Base-by-base conservation (phyloP, 1,284 basidiomycete genomes). In the Amylostereum areolatum region DNA sequence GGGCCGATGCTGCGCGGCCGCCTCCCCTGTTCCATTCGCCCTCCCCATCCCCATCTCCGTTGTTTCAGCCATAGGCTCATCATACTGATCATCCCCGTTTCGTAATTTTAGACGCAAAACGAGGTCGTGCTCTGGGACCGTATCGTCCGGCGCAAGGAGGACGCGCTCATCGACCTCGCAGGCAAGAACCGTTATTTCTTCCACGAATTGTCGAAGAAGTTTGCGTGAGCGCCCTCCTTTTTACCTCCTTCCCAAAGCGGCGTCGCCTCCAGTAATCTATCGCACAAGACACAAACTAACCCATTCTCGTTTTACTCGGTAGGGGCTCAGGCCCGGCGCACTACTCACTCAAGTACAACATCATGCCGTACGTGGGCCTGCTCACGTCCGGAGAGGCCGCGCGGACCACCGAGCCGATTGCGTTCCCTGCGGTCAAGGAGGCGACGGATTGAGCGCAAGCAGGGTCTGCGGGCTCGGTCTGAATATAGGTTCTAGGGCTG, bases 111-210 rank as follows among this genome's bases (percentile, higher is more conserved):
- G 87, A 77, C 83, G 1, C 74, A 81, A 53, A 95, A 94, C 63
- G 77, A 88, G 40, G 86, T 93, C 1, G 90, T 95, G 32, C 75
- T 96, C 27, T 96, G 93, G 92, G 93, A 96, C 67, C 81, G 87
- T 12, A 95, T 96, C 61, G 75, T 96, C 34, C 80, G 83, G 18
- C 75, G 78, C 48, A 85, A 87, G 59, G 79, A 85, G 57, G 87
- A 93, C 55, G 88, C 89, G 0, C 66, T 78, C 43, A 70, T 95
- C 48, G 77, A 79, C 39, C 67, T 89, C 45, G 66, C 72, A 1
- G 81, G 78, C 37, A 79, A 80, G 61, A 91, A 93, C 68, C 94
- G 94, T 66, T 96, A 96, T 62, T 76, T 78, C 50, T 84, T 95
- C 67, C 80, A 85, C 41, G 91, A 92, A 56, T 67, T 89, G 39